Evolutionary conservation across 352 stramenopile species (phyloP), one percentile per base, ranked within the genome.

Genomic region (Phytophthora podocarpi): DNA sequence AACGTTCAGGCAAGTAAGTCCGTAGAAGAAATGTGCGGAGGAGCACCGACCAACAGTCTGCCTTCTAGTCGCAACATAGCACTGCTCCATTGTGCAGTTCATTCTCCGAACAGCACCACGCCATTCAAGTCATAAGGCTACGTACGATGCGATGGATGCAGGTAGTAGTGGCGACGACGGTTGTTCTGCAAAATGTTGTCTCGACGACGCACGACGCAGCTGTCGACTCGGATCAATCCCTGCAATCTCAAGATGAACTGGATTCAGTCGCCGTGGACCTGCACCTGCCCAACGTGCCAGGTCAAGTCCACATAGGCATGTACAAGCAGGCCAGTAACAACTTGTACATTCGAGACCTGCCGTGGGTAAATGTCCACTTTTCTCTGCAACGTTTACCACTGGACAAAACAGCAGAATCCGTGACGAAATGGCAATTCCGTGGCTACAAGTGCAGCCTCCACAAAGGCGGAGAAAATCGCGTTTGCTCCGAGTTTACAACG

Each of bases 401-500:
- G 10, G 43, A 50, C 23, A 18, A 59, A 10, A 16, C 57, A 31
- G 10, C 30, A 6, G 24, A 20, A 1, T 34, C 24, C 3, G 21
- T 41, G 16, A 41, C 43, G 41, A 48, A 45, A 16, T 87, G 78
- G 78, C 28, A 57, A n/a, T 66, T 87, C n/a, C 54, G 64, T 15
- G 78, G 74, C 11, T 85, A 70, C 50, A 35, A 79, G 34, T 87
- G 78, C 31, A 67, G 51, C 32, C 18, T 15, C 8, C n/a, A 36
- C 28, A 32, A 45, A 1, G 20, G 23, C 10, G 27, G 18, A 18
- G 32, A 52, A 10, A 23, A 27, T 9, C 62, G 65, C 23, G 48
- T 64, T 12, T 87, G 78, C 42, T 35, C 49, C 21, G 30, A 62
- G 40, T 67, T 81, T 58, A 48, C 51, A n/a, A 30, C 53, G 5